Conservation (phyloP, 306 rosid genomes). For the Castanea sativa region DNA sequence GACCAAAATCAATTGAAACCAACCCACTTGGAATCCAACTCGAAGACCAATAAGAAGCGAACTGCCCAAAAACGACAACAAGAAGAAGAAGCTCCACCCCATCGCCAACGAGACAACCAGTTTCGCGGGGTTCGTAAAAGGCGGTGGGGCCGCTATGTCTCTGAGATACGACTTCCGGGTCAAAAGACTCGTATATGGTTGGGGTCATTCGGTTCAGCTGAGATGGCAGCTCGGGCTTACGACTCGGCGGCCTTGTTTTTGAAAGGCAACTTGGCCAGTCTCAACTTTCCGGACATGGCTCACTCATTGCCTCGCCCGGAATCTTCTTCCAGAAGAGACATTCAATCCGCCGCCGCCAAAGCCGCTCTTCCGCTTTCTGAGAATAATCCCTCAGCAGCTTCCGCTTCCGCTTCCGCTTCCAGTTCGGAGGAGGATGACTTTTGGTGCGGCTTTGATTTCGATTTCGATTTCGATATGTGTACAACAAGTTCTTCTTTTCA, state of each 20-base stretch:
- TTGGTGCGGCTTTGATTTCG: not conserved
- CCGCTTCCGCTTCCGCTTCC: too few relatives aligned
- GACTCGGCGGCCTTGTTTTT: constrained; percentile 53
- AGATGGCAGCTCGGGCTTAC: constrained; percentile 55
- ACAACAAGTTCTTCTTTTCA: constrained; percentile 16
- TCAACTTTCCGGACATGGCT: constrained; percentile 43
- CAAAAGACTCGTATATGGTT: constrained; percentile 52
- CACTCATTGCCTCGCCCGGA: constrained; percentile 40
- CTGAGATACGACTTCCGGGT: constrained; percentile 45
- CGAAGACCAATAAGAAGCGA: not conserved
- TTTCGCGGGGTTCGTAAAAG: constrained; percentile 49
- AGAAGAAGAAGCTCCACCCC: not conserved
- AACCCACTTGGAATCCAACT: not conserved
- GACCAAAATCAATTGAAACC: not conserved
- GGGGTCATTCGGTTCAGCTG: constrained; percentile 46
- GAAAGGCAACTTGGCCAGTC: constrained; percentile 40
- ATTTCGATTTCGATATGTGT: not conserved
- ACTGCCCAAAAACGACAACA: too few relatives aligned
- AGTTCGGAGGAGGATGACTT: not conserved
- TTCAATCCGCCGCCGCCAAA: constrained; percentile 52
- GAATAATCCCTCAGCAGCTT: not conserved
- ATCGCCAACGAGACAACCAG: not conserved
- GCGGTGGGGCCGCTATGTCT: constrained; percentile 58
- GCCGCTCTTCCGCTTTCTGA: constrained; percentile 30
- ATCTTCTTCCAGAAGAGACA: constrained; percentile 39